Evolutionary conservation across 164 flowering plant genomes (phyloP).

Genomic region (Magnolia kwangsiensis): DNA sequence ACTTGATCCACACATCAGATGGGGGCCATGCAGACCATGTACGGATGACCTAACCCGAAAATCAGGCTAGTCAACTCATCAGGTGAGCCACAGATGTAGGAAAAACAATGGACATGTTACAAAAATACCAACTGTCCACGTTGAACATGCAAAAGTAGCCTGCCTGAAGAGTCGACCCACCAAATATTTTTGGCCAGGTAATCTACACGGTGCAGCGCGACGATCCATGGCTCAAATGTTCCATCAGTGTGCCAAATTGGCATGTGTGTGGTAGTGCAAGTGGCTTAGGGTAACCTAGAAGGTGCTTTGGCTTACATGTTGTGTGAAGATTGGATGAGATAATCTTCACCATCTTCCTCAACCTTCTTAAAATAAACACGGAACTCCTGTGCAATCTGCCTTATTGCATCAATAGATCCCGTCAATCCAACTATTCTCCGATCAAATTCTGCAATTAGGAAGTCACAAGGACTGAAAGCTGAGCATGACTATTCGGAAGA

Average conservation of each 20-base stretch:
- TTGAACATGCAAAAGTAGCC: background rate
- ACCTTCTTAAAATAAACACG: slow-evolving; percentile 73
- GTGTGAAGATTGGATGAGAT: slow-evolving; percentile 81
- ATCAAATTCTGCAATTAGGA: slow-evolving; percentile 61
- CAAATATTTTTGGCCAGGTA: background rate
- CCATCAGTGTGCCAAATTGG: background rate
- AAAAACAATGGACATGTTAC: too few species aligned
- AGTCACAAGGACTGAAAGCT: slow-evolving; percentile 1
- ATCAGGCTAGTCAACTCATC: too few species aligned
- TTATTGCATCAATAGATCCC: slow-evolving; percentile 47
- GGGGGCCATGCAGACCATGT: background rate
- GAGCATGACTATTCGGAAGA: background rate
- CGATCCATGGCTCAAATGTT: background rate
- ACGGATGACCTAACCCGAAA: background rate
- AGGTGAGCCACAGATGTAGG: too few species aligned
- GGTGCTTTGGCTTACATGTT: slow-evolving; percentile 50
- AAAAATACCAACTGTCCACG: background rate
- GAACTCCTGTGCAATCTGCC: slow-evolving; percentile 82
- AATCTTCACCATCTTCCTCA: slow-evolving; percentile 83
- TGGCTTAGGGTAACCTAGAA: background rate
- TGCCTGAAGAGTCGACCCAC: background rate
- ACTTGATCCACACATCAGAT: background rate
- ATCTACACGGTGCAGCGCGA: background rate
- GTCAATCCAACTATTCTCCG: slow-evolving; percentile 76
- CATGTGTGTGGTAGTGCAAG: background rate